Evolutionary conservation across 106 monocot species (phyloP), one percentile per base, ranked within the genome.

Genomic region (Alisma plantagoaquatica): DNA sequence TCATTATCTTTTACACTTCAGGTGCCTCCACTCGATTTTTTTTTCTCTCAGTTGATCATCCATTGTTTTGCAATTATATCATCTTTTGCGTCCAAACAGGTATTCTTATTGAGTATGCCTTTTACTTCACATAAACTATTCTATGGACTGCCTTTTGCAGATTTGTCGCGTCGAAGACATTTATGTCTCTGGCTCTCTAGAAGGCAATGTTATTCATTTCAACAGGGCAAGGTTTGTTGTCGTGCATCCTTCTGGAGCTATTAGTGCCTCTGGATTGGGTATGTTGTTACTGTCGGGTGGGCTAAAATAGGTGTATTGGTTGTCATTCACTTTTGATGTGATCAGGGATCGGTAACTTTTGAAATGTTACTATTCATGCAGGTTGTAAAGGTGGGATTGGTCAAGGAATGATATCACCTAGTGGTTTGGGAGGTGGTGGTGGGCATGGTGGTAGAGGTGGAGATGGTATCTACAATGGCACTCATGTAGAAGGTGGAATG

Each of bases 141-240:
- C 16, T 54, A 7, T n/a, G n/a, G n/a, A n/a, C n/a, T 4, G 4
- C 10, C 16, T 58, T 70, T 2, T 73, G 18, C 74, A 98, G 96
- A 79, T 98, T 30, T 98, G 96, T 58, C 96, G 96, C 56, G 96
- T 98, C 55, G 96, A 98, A 63, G 96, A 98, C 74, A 85, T 98
- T 66, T 70, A 70, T 63, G 81, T 98, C 57, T 51, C 57, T 23
- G 96, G 96, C 10, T 67, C 81, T 28, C 58, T 98, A 44, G 73
- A 98, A 68, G 96, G 96, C 66, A 79, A 84, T 54, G 96, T 98
- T 18, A 43, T 98, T 55, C 96, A 98, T 79, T 85, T 98, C 64
- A 77, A 98, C 42, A 56, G 78, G 31, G 81, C 96, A 46, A 75
- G 89, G 66, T 84, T 70, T 66, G 81, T 98, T 54, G 69, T 68